A percentile compares a stretch with the other conserved stretches of the same genome.
Evolutionary conservation across 495 filamentous ascomycete species (phyloP).

Genomic region (Penicillium ochrochloron): DNA sequence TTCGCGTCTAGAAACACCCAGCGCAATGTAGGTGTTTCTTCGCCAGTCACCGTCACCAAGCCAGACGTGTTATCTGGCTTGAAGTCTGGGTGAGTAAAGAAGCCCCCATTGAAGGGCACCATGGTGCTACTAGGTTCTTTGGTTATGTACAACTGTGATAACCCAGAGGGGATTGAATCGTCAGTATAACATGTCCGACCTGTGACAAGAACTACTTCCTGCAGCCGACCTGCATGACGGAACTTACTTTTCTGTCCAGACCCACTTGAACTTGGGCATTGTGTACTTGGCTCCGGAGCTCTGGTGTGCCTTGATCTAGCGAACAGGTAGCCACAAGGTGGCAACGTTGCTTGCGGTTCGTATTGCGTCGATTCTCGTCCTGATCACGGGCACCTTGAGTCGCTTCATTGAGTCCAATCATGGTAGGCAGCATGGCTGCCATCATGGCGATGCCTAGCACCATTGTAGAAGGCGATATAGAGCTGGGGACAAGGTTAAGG

Average conservation of each 20-base stretch:
- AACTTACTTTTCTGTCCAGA: slow-evolving; percentile 33
- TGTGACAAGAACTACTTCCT: not conserved
- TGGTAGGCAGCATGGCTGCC: slow-evolving; percentile 38
- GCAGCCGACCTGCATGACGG: slow-evolving; percentile 14
- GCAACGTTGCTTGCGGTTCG: slow-evolving; percentile 29
- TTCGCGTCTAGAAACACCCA: slow-evolving; percentile 35
- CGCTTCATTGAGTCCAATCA: slow-evolving; percentile 37
- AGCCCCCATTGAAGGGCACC: slow-evolving; percentile 34
- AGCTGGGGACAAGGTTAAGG: not conserved
- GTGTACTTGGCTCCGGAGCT: slow-evolving; percentile 29
- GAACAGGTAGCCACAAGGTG: slow-evolving; percentile 32
- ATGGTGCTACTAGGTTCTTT: slow-evolving; percentile 28
- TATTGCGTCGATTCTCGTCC: slow-evolving; percentile 27
- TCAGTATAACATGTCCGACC: not conserved
- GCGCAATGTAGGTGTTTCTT: slow-evolving; percentile 31
- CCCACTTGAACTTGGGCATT: slow-evolving; percentile 37
- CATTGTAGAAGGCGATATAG: slow-evolving; percentile 19
- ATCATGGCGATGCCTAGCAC: slow-evolving; percentile 38
- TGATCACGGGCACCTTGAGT: slow-evolving; percentile 28
- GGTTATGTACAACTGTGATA: slow-evolving; percentile 35
- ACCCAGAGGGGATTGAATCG: not conserved
- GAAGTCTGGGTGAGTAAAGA: slow-evolving; percentile 33
- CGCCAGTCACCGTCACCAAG: slow-evolving; percentile 33
- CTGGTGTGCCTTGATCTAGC: slow-evolving; percentile 24
- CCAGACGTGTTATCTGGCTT: slow-evolving; percentile 30